Evolutionary conservation across 345 rosid species (phyloP), one percentile per base, ranked within the genome.

Genomic region (Theobroma cacao): DNA sequence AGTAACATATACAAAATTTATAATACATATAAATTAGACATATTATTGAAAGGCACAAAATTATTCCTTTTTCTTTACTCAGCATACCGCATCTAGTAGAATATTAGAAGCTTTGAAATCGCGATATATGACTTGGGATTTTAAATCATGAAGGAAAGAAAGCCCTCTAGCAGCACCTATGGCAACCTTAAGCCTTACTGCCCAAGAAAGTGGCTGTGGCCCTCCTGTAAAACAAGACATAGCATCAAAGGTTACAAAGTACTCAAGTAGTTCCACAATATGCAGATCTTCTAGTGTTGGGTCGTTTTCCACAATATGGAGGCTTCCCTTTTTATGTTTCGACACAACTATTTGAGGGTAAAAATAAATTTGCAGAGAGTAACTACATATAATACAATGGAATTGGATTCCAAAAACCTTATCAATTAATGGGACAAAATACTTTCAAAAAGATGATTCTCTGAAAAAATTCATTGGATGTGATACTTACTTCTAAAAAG

Each of bases 61-160:
- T 18, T 31, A 5, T 69, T 77, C 17, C 38, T 73, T 4, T 38
- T 7, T 67, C 43, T 15, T 40, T 47, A 63, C 48, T 73, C 63
- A 61, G 62, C 83, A 67, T 93, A 94, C 97, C 91, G 80, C 87
- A 81, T 94, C 98, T 41, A 94, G 90, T 71, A 94, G 86, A 84
- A 94, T 93, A 80, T 94, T 94, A 45, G 97, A 92, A 74, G 97
- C 92, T 87, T 94, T 94, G 76, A 94, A 94, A 82, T 93, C 97
- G 28, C 98, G 92, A 81, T 93, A 93, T 80, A 94, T 94, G 77
- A 94, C 97, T 81, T 93, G 93, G 36, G 97, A 91, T 79, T 95
- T 85, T 1, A 95, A 97, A 81, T 94, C 93, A 72, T 94, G 98
- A 74, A 94, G 96, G 84, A 94, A 93, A 81, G 90, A 86, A 68